Evolutionary conservation across 2,329 filamentous ascomycete genomes (phyloP).

Genomic region (Seiridium unicorne): DNA sequence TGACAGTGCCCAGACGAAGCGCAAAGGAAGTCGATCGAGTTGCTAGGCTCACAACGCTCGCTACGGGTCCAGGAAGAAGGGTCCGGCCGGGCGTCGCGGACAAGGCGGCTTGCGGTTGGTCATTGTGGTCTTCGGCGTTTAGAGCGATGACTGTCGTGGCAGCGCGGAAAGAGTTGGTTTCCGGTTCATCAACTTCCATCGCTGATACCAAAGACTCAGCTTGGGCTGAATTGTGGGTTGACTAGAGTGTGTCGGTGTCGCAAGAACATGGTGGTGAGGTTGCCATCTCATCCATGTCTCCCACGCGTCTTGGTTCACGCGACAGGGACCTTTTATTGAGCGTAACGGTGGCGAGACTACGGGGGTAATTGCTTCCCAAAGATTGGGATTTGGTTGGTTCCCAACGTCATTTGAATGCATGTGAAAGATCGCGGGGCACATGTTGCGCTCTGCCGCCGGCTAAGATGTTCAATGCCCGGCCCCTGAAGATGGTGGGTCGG

Average conservation of each 20-base stretch:
- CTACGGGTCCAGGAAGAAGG: constrained; percentile 56
- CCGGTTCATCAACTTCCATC: neutral
- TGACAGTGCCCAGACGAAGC: constrained; percentile 50
- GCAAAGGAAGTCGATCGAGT: constrained; percentile 59
- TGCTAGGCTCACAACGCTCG: constrained; percentile 58
- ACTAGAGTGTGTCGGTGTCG: too few relatives aligned
- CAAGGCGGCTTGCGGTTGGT: neutral
- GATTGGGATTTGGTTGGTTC: neutral
- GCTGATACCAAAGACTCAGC: neutral
- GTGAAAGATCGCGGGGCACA: neutral
- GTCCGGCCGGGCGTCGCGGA: constrained; percentile 35
- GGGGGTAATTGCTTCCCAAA: neutral
- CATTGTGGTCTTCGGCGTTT: neutral
- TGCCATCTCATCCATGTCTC: neutral
- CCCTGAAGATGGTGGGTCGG: neutral
- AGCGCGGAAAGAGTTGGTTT: neutral
- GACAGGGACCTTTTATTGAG: neutral
- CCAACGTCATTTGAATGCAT: constrained; percentile 2
- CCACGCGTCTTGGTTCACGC: neutral
- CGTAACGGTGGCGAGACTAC: neutral
- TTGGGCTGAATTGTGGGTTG: neutral
- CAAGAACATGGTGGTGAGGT: neutral
- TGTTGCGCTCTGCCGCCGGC: neutral
- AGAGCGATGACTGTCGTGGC: neutral
- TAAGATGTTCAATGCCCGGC: neutral